Conservation (phyloP, 805 yeast genomes). For the Yamadazyma endophytica region DNA sequence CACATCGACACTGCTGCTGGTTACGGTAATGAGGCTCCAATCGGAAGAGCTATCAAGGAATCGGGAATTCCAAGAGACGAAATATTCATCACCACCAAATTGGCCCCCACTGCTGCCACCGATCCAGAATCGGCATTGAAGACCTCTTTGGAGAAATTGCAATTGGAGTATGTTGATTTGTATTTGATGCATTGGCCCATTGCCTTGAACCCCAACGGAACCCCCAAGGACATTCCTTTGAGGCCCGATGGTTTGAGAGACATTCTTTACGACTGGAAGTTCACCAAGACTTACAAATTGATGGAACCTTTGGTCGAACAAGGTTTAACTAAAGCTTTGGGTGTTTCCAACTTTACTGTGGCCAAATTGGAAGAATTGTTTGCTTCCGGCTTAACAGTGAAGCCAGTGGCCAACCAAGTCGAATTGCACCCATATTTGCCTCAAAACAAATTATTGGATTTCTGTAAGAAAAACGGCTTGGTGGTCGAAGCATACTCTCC, state of each 20-base stretch:
- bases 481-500: constrained; percentile 72
- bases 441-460: constrained; percentile 51
- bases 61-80: constrained; percentile 62
- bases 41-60: constrained; percentile 52
- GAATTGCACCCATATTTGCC: constrained; percentile 54
- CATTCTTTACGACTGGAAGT: constrained; percentile 30
- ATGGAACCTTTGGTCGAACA: constrained; percentile 56
- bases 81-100: constrained; percentile 67
- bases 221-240: constrained; percentile 27
- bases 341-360: constrained; percentile 70
- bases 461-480: constrained; percentile 29
- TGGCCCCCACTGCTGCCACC: constrained; percentile 54
- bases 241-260: constrained; percentile 34
- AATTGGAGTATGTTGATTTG: constrained; percentile 73
- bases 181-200: constrained; percentile 82
- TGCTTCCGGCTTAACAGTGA: constrained; percentile 43
- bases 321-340: constrained; percentile 62
- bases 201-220: constrained; percentile 38
- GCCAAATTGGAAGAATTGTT: constrained; percentile 36
- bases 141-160: constrained; percentile 58
- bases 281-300: constrained; percentile 48
- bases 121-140: constrained; percentile 52
- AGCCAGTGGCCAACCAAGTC: constrained; percentile 70
- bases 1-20: constrained; percentile 77
- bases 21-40: constrained; percentile 63